A percentile compares a stretch with the other conserved stretches of the same genome.
phyloP scores from a whole-genome alignment of 306 rosid species.

The Macrotyloma uniflorum region DNA sequence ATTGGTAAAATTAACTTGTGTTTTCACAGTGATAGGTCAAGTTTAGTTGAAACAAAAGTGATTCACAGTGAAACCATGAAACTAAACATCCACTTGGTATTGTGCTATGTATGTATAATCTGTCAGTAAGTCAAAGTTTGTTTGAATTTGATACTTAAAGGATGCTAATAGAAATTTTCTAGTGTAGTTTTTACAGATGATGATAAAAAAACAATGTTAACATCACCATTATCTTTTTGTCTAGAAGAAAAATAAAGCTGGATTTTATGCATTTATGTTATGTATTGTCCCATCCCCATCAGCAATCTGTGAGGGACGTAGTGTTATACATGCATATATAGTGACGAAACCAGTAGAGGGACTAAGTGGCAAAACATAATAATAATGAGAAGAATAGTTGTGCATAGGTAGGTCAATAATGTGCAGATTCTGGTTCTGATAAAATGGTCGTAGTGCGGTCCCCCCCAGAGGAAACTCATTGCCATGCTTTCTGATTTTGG shows the following conservation, averaged over 20 bases:
- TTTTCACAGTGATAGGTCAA: too few species aligned
- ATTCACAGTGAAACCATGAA: too few species aligned
- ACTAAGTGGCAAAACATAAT: not conserved
- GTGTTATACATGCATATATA: slow-evolving; percentile 44
- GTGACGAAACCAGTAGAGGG: slow-evolving; percentile 35
- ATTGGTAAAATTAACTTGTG: too few species aligned
- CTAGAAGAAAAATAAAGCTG: not conserved
- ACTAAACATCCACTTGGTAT: not conserved
- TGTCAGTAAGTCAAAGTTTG: not conserved
- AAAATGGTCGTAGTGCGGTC: slow-evolving; percentile 33
- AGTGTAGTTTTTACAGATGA: not conserved
- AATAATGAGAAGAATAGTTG: not conserved
- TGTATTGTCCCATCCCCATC: slow-evolving; percentile 39
- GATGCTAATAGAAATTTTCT: not conserved
- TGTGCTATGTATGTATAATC: too few species aligned
- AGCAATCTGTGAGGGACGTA: slow-evolving; percentile 24
- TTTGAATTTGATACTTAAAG: not conserved
- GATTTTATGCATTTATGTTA: slow-evolving; percentile 22
- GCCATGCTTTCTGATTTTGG: not conserved
- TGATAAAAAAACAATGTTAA: not conserved
- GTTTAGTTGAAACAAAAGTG: too few species aligned
- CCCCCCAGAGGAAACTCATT: slow-evolving; percentile 1
- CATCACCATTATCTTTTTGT: not conserved
- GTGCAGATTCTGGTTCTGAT: slow-evolving; percentile 23
- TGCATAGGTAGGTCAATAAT: slow-evolving; percentile 11